phyloP scores from a whole-genome alignment of 352 stramenopile genomes.

The Phytophthora aleatoria region DNA sequence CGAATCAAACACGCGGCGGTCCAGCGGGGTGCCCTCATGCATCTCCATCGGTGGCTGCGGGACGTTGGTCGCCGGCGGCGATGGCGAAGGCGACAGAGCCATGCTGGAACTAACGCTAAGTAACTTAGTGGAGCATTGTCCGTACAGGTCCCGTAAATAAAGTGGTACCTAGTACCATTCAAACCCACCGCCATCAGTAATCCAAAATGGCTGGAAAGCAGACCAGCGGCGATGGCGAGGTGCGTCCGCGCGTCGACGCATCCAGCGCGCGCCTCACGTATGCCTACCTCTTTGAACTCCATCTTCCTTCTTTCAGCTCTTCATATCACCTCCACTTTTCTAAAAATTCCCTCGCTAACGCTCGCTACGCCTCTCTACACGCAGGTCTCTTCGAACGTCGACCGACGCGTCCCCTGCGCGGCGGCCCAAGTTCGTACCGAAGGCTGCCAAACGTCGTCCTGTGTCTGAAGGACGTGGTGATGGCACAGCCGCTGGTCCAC shows the following conservation, averaged over 20 bases:
- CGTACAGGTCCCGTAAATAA: background rate
- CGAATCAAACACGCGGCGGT: slow-evolving; percentile 33
- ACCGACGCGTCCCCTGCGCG: slow-evolving; percentile 42
- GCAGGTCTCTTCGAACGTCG: slow-evolving; percentile 64
- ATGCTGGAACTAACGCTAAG: background rate
- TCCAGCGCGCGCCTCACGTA: slow-evolving; percentile 74
- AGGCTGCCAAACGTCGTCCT: slow-evolving; percentile 64
- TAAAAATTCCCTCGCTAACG: slow-evolving; percentile 2
- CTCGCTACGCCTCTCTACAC: slow-evolving; percentile 2
- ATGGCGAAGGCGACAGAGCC: background rate
- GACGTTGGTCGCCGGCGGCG: background rate
- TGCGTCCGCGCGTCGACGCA: slow-evolving; percentile 71
- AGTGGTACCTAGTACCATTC: slow-evolving; percentile 15
- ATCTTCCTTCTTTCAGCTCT: background rate
- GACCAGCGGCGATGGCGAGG: slow-evolving; percentile 41
- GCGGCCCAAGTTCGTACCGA: slow-evolving; percentile 82
- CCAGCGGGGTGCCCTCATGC: slow-evolving; percentile 24
- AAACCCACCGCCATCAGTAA: background rate
- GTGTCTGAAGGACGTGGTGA: slow-evolving; percentile 31
- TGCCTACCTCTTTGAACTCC: slow-evolving; percentile 8
- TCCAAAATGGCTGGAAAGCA: slow-evolving; percentile 48
- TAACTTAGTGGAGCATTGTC: no score
- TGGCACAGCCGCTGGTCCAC: background rate
- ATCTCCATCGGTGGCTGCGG: slow-evolving; percentile 8
- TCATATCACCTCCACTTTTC: background rate